Evolutionary conservation across 257 asterid species (phyloP).

Genomic region (Leonotis leonurus): DNA sequence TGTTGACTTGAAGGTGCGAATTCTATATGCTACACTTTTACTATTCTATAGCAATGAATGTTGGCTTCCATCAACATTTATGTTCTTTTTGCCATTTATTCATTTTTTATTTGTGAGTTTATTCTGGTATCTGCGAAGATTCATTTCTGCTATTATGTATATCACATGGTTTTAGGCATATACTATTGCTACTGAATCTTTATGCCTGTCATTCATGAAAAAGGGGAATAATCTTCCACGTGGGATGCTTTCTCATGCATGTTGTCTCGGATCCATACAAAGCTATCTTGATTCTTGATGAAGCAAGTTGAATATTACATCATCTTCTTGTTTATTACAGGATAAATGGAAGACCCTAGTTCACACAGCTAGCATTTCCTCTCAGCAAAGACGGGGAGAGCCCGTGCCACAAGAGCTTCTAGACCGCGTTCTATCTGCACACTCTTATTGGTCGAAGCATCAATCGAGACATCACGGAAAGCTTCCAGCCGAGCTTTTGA

Average conservation of each 20-base stretch:
- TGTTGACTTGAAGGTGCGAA: constrained; percentile 82
- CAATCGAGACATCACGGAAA: constrained; percentile 62
- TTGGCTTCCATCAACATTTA: too few species aligned
- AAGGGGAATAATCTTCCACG: constrained; percentile 21
- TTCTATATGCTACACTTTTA: not conserved
- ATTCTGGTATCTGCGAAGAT: not conserved
- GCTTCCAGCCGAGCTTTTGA: constrained; percentile 30
- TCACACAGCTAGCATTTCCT: constrained; percentile 87
- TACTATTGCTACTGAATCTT: constrained; percentile 20
- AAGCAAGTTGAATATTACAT: too few species aligned
- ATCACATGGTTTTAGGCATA: constrained; percentile 23
- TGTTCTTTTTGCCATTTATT: too few species aligned
- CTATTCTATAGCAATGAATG: not conserved
- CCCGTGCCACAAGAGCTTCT: constrained; percentile 86
- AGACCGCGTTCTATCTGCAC: constrained; percentile 66
- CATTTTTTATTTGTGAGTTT: not conserved
- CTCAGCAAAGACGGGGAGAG: constrained; percentile 91
- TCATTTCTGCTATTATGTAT: not conserved
- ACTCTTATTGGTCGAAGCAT: constrained; percentile 67
- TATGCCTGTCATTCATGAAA: constrained; percentile 16
- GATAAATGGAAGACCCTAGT: constrained; percentile 95
- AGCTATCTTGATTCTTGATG: not conserved
- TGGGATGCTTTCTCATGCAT: constrained; percentile 10
- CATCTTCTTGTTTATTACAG: constrained; percentile 45
- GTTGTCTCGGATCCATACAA: not conserved